Conservation (phyloP, 1,284 basidiomycete genomes). For the Pyrrhoderma lamaoense region DNA sequence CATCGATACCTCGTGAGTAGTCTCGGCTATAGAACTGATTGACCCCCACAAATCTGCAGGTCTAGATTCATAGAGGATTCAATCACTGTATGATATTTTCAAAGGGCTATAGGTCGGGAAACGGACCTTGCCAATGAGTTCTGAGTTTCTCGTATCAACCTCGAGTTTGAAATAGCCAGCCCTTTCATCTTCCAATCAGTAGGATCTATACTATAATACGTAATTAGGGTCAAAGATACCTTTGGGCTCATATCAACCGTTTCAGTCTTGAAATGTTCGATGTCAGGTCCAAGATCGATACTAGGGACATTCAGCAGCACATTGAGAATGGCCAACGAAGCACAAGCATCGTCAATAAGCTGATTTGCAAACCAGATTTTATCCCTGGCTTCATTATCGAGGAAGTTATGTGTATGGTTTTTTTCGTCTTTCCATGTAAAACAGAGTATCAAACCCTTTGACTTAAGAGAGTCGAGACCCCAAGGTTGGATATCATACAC, state of each 20-base stretch:
- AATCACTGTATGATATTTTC: background rate
- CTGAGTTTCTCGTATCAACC: slow-evolving; percentile 44
- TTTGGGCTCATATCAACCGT: slow-evolving; percentile 49
- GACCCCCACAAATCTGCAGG: slow-evolving; percentile 52
- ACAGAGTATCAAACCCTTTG: slow-evolving; percentile 52
- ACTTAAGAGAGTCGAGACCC: slow-evolving; percentile 49
- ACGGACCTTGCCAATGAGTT: slow-evolving; percentile 49
- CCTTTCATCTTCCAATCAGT: slow-evolving; percentile 45
- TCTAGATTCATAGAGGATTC: slow-evolving; percentile 26
- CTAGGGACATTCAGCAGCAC: slow-evolving; percentile 48
- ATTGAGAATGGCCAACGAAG: slow-evolving; percentile 53
- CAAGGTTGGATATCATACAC: slow-evolving; percentile 56
- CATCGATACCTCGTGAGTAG: slow-evolving; percentile 33
- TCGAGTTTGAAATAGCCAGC: slow-evolving; percentile 48
- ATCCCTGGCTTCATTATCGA: slow-evolving; percentile 44
- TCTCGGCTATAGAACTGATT: slow-evolving; percentile 36
- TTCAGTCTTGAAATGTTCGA: slow-evolving; percentile 40
- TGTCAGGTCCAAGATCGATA: slow-evolving; percentile 39
- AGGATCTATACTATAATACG: background rate
- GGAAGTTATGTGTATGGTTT: slow-evolving; percentile 39
- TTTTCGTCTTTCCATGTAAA: slow-evolving; percentile 46
- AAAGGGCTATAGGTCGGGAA: background rate
- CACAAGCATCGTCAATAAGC: slow-evolving; percentile 57
- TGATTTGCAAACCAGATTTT: slow-evolving; percentile 61
- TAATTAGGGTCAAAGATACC: slow-evolving; percentile 30